Base-by-base conservation (phyloP, 306 rosid species). In the Quercus parvula region DNA sequence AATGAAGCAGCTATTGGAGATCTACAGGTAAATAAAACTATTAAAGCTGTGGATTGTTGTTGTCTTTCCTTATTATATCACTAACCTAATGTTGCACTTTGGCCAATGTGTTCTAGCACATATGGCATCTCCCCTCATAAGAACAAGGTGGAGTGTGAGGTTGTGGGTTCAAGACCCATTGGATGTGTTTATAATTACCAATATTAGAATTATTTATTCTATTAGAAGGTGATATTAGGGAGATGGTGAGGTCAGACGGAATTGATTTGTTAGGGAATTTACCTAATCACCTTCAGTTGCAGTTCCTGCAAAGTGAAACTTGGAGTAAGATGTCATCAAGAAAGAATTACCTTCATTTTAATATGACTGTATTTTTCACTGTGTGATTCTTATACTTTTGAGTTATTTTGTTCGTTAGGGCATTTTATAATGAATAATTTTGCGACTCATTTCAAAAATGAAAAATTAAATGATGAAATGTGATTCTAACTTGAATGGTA, bases 1-100 rank as follows among this genome's bases (percentile, higher is more conserved):
- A 88, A 82, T 74, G 96, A 83, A 82, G 78, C 90, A 19, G 97
- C 91, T 70, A 84, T 95, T 73, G 98, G 96, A 84, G 99, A 95
- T 82, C 91, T 95, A 44, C 97, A 92, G 97, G 99, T 93, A 71
- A 70, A 88, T 83, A 79, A 75, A 83, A 70, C 44, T 72, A 70
- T 63, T 54, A 22, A 73, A 76, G 70, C 69, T 54, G 38, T 63
- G 46, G 66, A 70, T 54, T 81, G 13, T 61, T 58, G 17, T 35
- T 70, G 70, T 33, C 25, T 19, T 31, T 4, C 35, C 25, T 19
- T 67, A 3, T 67, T 33, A 20, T 22, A 13, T 64, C 28, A 28
- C 70, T 13, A 64, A 30, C 20, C 22, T 31, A 1, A 30, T 28
- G 46, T 31, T 64, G 41, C 44, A 64, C 46, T 64, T 30, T 28